Evolutionary conservation across 805 yeast species (phyloP).

Genomic region (Zygosaccharomyces kombuchaensis): DNA sequence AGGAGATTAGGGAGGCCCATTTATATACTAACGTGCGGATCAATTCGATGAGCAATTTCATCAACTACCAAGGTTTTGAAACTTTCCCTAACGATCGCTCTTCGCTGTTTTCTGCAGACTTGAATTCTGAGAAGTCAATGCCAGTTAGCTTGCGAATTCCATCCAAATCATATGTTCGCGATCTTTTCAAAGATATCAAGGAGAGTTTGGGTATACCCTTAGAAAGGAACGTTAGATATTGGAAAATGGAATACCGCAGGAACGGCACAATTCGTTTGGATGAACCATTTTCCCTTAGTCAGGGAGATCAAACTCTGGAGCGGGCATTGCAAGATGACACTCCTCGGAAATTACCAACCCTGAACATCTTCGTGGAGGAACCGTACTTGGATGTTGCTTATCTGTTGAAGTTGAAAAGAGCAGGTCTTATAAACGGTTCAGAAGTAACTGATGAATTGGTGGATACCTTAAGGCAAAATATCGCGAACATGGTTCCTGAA

Average conservation of each 20-base stretch:
- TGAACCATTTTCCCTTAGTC: conserved; percentile 32
- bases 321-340: conserved; percentile 47
- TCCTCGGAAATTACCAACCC: conserved; percentile 40
- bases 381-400: conserved; percentile 32
- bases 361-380: conserved; percentile 67
- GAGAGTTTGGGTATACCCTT: conserved; percentile 39
- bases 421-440: conserved; percentile 9
- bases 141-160: conserved; percentile 50
- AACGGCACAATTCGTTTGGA: conserved; percentile 70
- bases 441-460: conserved; percentile 21
- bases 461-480: conserved; percentile 20
- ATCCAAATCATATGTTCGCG: conserved; percentile 51
- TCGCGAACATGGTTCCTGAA: conserved; percentile 10
- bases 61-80: conserved; percentile 68
- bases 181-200: conserved; percentile 48
- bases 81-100: conserved; percentile 57
- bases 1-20: conserved; percentile 69
- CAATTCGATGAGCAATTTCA: conserved; percentile 50
- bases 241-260: conserved; percentile 63
- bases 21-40: conserved; percentile 55
- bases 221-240: conserved; percentile 45
- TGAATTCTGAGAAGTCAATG: conserved; percentile 42
- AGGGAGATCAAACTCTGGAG: conserved; percentile 42
- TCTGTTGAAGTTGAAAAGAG: conserved; percentile 16
- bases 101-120: conserved; percentile 45